A percentile compares a stretch with the other conserved stretches of the same genome.
Evolutionary conservation across 106 monocot genomes (phyloP).

Genomic region (Dendrobium officinale): DNA sequence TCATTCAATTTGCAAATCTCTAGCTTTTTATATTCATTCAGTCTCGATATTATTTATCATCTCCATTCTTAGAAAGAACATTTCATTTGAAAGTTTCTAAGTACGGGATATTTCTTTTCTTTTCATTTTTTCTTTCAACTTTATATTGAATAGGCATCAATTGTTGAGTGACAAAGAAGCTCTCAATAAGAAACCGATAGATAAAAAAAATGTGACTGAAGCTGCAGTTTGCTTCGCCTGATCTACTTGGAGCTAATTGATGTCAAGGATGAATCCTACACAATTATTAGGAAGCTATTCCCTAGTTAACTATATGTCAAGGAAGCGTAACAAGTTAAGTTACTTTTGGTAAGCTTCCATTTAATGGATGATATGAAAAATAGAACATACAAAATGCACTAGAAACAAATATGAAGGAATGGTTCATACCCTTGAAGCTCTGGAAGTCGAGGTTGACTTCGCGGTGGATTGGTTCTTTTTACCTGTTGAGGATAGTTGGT

Average conservation of each 20-base stretch:
- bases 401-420: not conserved
- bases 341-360: not conserved
- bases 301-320: not conserved
- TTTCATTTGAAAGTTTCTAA: not conserved
- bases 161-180: not conserved
- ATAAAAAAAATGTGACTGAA: not conserved
- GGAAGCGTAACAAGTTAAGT: not conserved
- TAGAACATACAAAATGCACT: not conserved
- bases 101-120: not conserved
- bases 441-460: constrained; percentile 34
- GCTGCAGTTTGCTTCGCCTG: not conserved
- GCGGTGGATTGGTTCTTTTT: constrained; percentile 21
- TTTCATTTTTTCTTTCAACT: no score
- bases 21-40: not conserved
- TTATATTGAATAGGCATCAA: not conserved
- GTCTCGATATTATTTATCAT: not conserved
- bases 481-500: constrained; percentile 15
- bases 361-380: not conserved
- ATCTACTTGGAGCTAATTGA: not conserved
- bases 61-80: not conserved
- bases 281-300: not conserved
- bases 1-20: not conserved
- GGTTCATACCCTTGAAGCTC: constrained; percentile 55
- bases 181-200: not conserved
- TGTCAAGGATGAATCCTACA: not conserved